Base-by-base conservation (phyloP, 768 basidiomycete genomes). In the Amylocystis lapponica region DNA sequence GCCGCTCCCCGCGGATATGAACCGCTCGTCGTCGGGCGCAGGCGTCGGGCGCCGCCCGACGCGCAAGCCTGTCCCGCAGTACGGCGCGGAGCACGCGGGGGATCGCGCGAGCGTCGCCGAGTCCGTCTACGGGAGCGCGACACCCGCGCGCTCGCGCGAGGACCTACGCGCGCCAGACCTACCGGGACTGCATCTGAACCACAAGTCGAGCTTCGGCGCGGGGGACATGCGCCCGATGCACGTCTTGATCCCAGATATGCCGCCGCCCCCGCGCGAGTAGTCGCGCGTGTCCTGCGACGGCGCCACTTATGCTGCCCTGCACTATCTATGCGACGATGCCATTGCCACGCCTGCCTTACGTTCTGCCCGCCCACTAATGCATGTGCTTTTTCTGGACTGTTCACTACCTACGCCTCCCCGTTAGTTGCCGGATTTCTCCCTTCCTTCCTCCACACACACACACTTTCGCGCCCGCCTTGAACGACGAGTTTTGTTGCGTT, bases 161-260 rank as follows among this genome's bases (percentile, higher is more conserved):
- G 59, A 57, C 32, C 44, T 59, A 19, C 42, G 51, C 12, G 44
- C 47, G 33, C 23, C 39, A 47, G 54, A n/a, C n/a, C n/a, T n/a
- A n/a, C 22, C 31, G 23, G 27, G 22, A 30, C 22, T 25, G 41
- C 41, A 45, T 19, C 36, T 62, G 38, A 57, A 50, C 25, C 61
- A 61, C 44, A 59, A 63, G 57, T 46, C 52, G 17, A 63, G 61
- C 51, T 58, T 63, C 27, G 61, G 61, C 1, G n/a, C n/a, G n/a
- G n/a, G n/a, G n/a, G 50, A 56, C 23, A 46, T 48, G 49, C 50
- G 52, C 32, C 53, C 47, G 37, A 53, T 63, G 49, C 61, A 58
- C 40, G 53, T 55, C 39, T 40, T 63, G 40, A 56, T 55, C 7
- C 54, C 61, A 21, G 61, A 63, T 40, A 49, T 57, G 43, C 61